Evolutionary conservation across 768 basidiomycete genomes (phyloP), one percentile per base, ranked within the genome.

Genomic region (Tylopilus subfusipes): DNA sequence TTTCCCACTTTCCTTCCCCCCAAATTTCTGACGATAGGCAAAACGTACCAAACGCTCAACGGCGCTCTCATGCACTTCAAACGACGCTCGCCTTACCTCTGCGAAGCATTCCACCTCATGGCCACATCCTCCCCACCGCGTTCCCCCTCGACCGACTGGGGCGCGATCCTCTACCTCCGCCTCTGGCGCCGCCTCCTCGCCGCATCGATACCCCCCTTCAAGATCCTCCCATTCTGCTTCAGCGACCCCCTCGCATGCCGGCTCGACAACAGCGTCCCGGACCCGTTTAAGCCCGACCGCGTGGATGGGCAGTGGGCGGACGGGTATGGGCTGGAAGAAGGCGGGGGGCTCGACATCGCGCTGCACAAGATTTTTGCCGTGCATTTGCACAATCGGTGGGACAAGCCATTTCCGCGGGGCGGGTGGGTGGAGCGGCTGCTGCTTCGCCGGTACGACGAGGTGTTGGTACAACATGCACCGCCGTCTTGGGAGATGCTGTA

Each of bases 341-440:
- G 81, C 4, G 89, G 84, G 7, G 80, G 79, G 13, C 73, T 87
- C 55, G 86, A 88, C 62, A 56, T 72, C 43, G 79, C 76, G 55
- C 73, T 95, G n/a, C 63, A 71, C 48, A 83, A 85, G 48, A 79
- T 96, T 1, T 98, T 95, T 73, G 80, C 85, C 0, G 83, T 98
- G 21, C 96, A 98, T 73, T 67, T 98, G 59, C 96, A 98, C 69
- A 97, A 98, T 72, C 92, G 93, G 68, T 98, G 95, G 95, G 81
- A 86, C 51, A 95, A 90, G 75, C 67, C 72, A 49, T 98, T 88
- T 63, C 94, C 96, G 0, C 66, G 65, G 21, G 81, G 74, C 6
- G 95, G 96, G 0, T 98, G 95, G 94, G 85, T 98, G 1, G 85
- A 90, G 39, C 75, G 89, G 63, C 64, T 97, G 58, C 69, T 98